Evolutionary conservation across 768 basidiomycete genomes (phyloP), one percentile per base, ranked within the genome.

Genomic region (Phlebiopsis gigantea): DNA sequence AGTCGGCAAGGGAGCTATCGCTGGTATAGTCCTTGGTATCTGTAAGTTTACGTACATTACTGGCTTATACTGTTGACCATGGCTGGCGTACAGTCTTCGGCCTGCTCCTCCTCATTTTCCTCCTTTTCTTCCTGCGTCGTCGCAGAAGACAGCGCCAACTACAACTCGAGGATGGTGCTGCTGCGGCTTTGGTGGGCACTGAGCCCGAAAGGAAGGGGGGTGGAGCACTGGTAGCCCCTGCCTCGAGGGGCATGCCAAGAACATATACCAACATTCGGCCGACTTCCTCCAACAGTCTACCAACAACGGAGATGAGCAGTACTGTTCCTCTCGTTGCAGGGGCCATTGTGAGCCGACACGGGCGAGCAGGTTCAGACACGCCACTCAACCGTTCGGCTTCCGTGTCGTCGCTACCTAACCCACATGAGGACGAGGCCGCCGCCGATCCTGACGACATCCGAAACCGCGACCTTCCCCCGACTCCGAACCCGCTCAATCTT

Each of bases 11-110:
- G 53, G 53, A 14, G 42, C 14, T 7, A 34, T 68, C 5, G 65
- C 65, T 34, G 69, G 68, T 4, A 64, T 71, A 6, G 64, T 64
- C 4, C 57, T 71, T 26, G 67, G 63, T 2, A 56, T 62, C 26
- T 22, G 69, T 69, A 52, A 56, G 69, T 61, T 4, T 21, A 31
- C 9, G 4, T 25, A 8, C n/a, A 12, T 25, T n/a, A n/a, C n/a
- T n/a, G n/a, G n/a, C n/a, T n/a, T n/a, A n/a, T n/a, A n/a, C n/a
- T n/a, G n/a, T n/a, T n/a, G n/a, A n/a, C n/a, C n/a, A n/a, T n/a
- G n/a, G n/a, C n/a, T n/a, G n/a, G n/a, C n/a, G 60, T 53, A 19
- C 15, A 30, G 14, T 19, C 5, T 42, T 59, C 22, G 30, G 28
- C 46, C 48, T 63, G 25, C 24, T 61, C 6, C 44, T 60, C 14